These are phyloP conservation scores for Xylaria sp. DNA, from an alignment of 2,329 filamentous ascomycete species.

Conservation along the genomic window DNA sequence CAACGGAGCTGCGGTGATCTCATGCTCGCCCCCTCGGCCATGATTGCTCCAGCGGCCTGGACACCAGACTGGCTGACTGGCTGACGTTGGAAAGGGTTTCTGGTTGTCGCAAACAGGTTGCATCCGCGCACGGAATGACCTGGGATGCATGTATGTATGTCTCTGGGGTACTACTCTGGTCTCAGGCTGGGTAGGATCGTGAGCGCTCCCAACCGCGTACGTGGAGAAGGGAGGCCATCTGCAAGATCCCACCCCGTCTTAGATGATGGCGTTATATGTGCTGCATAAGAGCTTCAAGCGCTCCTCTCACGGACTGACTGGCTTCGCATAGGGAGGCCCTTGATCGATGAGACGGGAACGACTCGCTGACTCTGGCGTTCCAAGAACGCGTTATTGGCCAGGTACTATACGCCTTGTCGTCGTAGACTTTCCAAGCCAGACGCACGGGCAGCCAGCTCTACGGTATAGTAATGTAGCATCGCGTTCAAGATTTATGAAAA, in stretches of 20 bases:
- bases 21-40: conserved; percentile 23
- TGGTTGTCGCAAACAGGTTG: conserved; percentile 30
- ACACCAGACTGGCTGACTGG: conserved; percentile 21
- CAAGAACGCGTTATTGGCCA: too few relatives aligned
- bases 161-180: conserved; percentile 21
- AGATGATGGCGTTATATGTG: conserved; percentile 17
- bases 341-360: too few relatives aligned
- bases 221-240: conserved; percentile 15
- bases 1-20: conserved; percentile 29
- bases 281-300: conserved; percentile 8
- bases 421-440: too few relatives aligned
- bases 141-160: conserved; percentile 25
- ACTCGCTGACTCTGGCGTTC: too few relatives aligned
- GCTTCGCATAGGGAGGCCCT: too few relatives aligned
- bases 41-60: conserved; percentile 29
- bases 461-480: too few relatives aligned
- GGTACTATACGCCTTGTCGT: too few relatives aligned
- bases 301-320: too few relatives aligned
- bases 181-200: conserved; percentile 28
- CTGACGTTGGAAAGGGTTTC: conserved; percentile 15
- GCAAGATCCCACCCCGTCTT: conserved; percentile 15
- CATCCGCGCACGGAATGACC: conserved; percentile 27
- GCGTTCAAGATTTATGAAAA: too few relatives aligned
- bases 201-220: conserved; percentile 20
- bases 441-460: too few relatives aligned